Evolutionary conservation across 1,284 basidiomycete species (phyloP).

Genomic region (Ceratobasidium papillatum): DNA sequence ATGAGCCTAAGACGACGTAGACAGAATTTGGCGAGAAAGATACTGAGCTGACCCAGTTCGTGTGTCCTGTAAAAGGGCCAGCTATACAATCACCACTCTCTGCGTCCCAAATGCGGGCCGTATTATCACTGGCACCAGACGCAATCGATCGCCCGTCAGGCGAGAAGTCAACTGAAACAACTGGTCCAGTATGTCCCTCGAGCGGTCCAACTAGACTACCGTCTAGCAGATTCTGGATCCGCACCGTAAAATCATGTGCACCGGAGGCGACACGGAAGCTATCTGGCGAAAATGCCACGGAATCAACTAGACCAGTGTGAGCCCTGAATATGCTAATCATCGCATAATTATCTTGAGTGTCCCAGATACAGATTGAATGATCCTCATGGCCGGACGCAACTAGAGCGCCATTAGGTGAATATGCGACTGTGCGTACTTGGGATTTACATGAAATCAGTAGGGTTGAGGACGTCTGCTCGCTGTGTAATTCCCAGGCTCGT

Average conservation of each 20-base stretch:
- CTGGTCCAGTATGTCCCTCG: background rate
- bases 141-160: slow-evolving; percentile 6
- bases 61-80: slow-evolving; percentile 5
- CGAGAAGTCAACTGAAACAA: slow-evolving; percentile 6
- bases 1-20: background rate
- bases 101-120: slow-evolving; percentile 17
- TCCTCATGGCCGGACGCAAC: background rate
- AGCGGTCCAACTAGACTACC: slow-evolving; percentile 7
- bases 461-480: background rate
- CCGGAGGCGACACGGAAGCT: slow-evolving; percentile 20
- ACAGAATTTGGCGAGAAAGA: background rate
- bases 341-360: background rate
- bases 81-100: background rate
- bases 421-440: background rate
- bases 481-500: background rate
- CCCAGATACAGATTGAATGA: background rate
- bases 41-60: background rate
- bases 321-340: background rate
- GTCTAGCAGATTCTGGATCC: slow-evolving; percentile 36
- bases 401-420: background rate
- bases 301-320: background rate
- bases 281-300: slow-evolving; percentile 7
- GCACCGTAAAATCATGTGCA: slow-evolving; percentile 34
- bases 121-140: slow-evolving; percentile 33
- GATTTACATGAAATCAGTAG: background rate